Base-by-base conservation (phyloP, 371 early-diverging fungal species). In the Syncephalastrum contaminatum region DNA sequence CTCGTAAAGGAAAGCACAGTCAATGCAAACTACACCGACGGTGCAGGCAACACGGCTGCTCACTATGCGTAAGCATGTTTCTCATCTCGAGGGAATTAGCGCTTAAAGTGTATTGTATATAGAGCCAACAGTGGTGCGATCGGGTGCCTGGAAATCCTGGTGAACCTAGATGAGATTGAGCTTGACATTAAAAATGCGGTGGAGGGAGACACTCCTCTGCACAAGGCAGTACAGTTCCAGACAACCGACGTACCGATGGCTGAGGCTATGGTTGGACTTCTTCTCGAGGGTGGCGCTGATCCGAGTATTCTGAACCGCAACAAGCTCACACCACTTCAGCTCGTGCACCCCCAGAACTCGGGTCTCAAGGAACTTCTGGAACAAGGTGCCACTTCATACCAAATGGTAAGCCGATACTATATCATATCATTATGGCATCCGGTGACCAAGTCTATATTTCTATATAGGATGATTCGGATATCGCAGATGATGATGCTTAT, bases 121-220 rank as follows among this genome's bases (percentile, higher is more conserved):
- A 87, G 87, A 19, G 86, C 83, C 15, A 74, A 79, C 52, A 58
- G 60, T 18, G 87, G 79, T 21, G 73, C 84, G 0, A 67, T 81
- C 48, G 84, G 77, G 20, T 87, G 87, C 56, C 66, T 88, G 24
- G 81, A 85, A 63, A 47, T 73, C 16, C 61, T 88, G 16, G 72
- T 77, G 18, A 77, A 74, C 43, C 65, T 62, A 12, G 81, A 75
- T 39, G 85, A 81, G 25, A 80, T 87, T 48, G 63, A 86, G 15
- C 52, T 75, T 21, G 81, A 87, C 63, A 63, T 80, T 20, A 60
- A 74, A 54, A 82, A 88, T 62, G 63, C 60, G 10, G 21, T 81
- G 19, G 84, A 83, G 51, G 78, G 77, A 18, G 75, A 86, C 36
- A 87, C 88, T 18, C 86, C 87, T 24, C 68, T 88, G 22, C 88